Percentiles rank a stretch among this genome's conserved stretches.
Evolutionary conservation across 768 basidiomycete species (phyloP).

Genomic region (Infundibulicybe gibba): DNA sequence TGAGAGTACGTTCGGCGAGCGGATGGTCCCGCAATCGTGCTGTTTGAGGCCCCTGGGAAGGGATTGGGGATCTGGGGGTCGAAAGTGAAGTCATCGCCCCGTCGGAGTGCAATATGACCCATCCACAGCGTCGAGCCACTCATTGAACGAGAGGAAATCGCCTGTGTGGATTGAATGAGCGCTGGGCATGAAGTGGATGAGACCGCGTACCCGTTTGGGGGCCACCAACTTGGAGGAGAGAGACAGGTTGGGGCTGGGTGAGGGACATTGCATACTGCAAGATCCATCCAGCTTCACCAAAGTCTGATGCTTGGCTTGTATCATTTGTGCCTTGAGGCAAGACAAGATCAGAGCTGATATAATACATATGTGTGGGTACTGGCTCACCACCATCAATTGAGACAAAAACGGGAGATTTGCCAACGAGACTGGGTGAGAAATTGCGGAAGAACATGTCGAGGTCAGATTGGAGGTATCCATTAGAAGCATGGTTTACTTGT

Average conservation of each 20-base stretch:
- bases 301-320: constrained; percentile 14
- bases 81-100: constrained; percentile 27
- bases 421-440: constrained; percentile 35
- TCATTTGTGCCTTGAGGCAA: too few relatives aligned
- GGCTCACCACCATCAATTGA: constrained; percentile 46
- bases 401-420: constrained; percentile 31
- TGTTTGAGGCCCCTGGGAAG: constrained; percentile 24
- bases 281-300: constrained; percentile 41
- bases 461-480: constrained; percentile 37
- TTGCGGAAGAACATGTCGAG: constrained; percentile 38
- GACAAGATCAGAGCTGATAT: too few relatives aligned
- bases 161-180: constrained; percentile 7
- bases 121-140: constrained; percentile 33
- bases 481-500: constrained; percentile 39
- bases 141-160: constrained; percentile 24
- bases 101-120: constrained; percentile 27
- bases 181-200: not conserved
- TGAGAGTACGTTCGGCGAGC: constrained; percentile 37
- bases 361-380: not conserved
- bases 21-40: constrained; percentile 32
- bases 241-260: constrained; percentile 22
- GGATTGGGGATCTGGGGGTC: constrained; percentile 26
- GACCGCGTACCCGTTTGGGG: constrained; percentile 13
- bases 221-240: constrained; percentile 27
- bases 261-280: constrained; percentile 43